Evolutionary conservation across 768 basidiomycete genomes (phyloP).

Genomic region (Lactarius hengduanensis): DNA sequence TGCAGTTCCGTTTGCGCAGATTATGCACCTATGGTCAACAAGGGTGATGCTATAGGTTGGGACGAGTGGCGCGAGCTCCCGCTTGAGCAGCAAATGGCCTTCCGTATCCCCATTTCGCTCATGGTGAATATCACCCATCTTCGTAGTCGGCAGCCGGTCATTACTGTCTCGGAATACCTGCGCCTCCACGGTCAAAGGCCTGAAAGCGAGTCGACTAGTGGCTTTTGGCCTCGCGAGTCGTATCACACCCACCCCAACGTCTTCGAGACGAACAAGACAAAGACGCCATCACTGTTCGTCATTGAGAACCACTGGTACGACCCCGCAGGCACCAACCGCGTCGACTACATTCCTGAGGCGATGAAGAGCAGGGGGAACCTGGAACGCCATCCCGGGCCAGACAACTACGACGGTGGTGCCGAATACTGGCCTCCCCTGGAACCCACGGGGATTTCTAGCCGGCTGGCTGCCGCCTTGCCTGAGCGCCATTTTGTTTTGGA

Average conservation of each 20-base stretch:
- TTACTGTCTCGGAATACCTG: slow-evolving; percentile 46
- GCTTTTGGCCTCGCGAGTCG: slow-evolving; percentile 39
- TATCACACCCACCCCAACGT: slow-evolving; percentile 38
- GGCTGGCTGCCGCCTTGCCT: slow-evolving; percentile 2
- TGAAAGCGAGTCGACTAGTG: slow-evolving; percentile 38
- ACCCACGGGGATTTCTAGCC: slow-evolving; percentile 11
- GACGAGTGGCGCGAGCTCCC: slow-evolving; percentile 45
- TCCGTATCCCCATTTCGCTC: slow-evolving; percentile 38
- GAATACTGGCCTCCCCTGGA: slow-evolving; percentile 19
- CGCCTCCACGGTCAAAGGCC: slow-evolving; percentile 40
- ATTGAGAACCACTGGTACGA: slow-evolving; percentile 46
- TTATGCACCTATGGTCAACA: slow-evolving; percentile 46
- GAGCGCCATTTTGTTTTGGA: slow-evolving; percentile 6
- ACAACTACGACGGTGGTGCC: slow-evolving; percentile 15
- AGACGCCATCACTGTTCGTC: slow-evolving; percentile 34
- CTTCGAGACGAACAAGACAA: slow-evolving; percentile 29
- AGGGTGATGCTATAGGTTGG: slow-evolving; percentile 43
- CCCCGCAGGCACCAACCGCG: slow-evolving; percentile 38
- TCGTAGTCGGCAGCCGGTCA: slow-evolving; percentile 39
- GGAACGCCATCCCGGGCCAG: slow-evolving; percentile 28
- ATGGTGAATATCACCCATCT: slow-evolving; percentile 47
- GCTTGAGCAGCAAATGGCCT: slow-evolving; percentile 38
- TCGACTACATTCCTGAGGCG: slow-evolving; percentile 38
- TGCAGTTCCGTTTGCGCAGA: slow-evolving; percentile 40
- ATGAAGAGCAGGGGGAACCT: slow-evolving; percentile 38